A percentile compares a stretch with the other conserved stretches of the same genome.
Conservation (phyloP, 176 grass and related monocot genomes). For the Carex littledalei region DNA sequence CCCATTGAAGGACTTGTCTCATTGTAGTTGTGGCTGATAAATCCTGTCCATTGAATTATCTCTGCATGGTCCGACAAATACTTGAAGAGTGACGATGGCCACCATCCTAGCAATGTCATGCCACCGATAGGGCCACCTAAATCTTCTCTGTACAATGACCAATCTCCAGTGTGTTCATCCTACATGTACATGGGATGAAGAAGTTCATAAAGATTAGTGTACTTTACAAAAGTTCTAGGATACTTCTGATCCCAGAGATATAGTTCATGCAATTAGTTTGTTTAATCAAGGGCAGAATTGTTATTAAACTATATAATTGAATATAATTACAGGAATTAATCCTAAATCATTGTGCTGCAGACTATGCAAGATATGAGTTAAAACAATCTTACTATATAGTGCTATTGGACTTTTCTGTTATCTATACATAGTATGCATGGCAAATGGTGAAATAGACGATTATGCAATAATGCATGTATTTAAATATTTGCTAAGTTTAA, state of each 20-base stretch:
- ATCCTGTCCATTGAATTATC: background rate
- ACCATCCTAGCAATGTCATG: conserved; percentile 19
- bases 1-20: background rate
- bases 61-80: background rate
- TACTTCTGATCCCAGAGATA: background rate
- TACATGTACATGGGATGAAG: background rate
- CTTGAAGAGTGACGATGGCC: background rate
- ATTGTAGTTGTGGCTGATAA: background rate
- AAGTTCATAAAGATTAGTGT: background rate
- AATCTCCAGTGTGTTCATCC: conserved; percentile 29
- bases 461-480: background rate
- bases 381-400: background rate
- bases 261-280: background rate
- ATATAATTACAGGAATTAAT: background rate
- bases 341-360: background rate
- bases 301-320: background rate
- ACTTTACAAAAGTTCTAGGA: background rate
- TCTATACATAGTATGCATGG: background rate
- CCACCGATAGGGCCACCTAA: background rate
- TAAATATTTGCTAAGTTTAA: background rate
- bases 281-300: background rate
- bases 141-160: conserved; percentile 28
- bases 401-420: no score
- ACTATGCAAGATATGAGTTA: background rate
- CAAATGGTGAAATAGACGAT: background rate